Conservation (phyloP, 257 asterid genomes). For the Fraxinus quadrangulata region DNA sequence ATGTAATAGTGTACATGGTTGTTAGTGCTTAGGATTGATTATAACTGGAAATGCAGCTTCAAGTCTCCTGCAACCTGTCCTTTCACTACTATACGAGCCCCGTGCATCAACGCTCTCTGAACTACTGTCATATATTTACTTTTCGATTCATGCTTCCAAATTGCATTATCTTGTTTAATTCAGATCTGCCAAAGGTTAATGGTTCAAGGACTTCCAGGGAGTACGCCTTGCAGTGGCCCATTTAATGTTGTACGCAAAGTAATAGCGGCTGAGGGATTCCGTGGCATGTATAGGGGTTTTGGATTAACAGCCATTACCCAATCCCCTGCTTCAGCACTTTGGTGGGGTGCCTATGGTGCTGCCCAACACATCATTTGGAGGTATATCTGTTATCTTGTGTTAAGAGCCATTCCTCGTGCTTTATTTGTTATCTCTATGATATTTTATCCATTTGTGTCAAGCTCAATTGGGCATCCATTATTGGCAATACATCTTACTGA, state of each 20-base stretch:
- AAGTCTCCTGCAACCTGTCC: background rate
- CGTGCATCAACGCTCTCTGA: conserved; percentile 3
- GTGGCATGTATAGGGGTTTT: conserved; percentile 90
- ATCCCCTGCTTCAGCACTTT: conserved; percentile 90
- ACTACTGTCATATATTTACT: background rate
- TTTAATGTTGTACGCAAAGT: conserved; percentile 67
- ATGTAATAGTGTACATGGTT: background rate
- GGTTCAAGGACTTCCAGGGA: conserved; percentile 97
- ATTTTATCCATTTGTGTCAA: background rate
- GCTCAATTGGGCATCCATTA: conserved; percentile 7
- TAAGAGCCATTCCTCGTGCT: conserved; percentile 4
- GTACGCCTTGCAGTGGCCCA: conserved; percentile 68
- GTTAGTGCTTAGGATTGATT: background rate
- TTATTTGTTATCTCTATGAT: background rate
- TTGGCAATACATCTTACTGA: background rate
- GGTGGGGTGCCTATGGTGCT: conserved; percentile 97
- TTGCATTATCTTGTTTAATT: conserved; percentile 12
- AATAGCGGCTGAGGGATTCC: conserved; percentile 64
- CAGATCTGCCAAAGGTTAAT: conserved; percentile 85
- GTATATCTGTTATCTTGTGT: conserved; percentile 34
- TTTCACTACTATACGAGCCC: background rate
- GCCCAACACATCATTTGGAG: conserved; percentile 89
- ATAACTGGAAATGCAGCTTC: background rate
- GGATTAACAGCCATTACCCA: conserved; percentile 77
- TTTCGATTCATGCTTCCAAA: background rate